phyloP scores from a whole-genome alignment of 2,329 filamentous ascomycete species.

The Fusarium sp. region DNA sequence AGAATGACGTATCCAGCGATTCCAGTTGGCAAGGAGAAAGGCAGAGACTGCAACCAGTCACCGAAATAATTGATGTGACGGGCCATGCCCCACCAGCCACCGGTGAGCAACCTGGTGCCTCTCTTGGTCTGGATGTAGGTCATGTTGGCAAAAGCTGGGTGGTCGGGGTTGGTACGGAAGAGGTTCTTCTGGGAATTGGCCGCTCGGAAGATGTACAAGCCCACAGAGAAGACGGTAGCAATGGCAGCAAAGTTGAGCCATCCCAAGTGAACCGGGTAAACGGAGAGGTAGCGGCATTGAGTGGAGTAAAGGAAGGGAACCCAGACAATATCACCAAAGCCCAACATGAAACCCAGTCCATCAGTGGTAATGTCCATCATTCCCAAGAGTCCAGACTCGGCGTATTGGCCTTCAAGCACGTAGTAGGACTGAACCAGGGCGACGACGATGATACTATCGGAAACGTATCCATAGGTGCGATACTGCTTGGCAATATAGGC shows the following conservation, averaged over 20 bases:
- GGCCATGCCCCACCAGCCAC: slow-evolving; percentile 91
- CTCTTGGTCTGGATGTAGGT: slow-evolving; percentile 84
- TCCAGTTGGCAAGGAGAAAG: slow-evolving; percentile 86
- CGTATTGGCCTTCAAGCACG: slow-evolving; percentile 83
- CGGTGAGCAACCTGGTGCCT: slow-evolving; percentile 81
- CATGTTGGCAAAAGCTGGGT: slow-evolving; percentile 79
- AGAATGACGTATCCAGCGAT: slow-evolving; percentile 81
- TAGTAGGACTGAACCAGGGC: slow-evolving; percentile 81
- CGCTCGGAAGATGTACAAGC: slow-evolving; percentile 87
- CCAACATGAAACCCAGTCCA: slow-evolving; percentile 92
- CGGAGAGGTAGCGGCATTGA: slow-evolving; percentile 83
- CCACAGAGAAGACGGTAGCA: slow-evolving; percentile 70
- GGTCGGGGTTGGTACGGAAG: slow-evolving; percentile 87
- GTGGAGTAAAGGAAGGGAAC: slow-evolving; percentile 87
- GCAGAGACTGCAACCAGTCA: slow-evolving; percentile 91
- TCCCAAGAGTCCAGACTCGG: slow-evolving; percentile 85
- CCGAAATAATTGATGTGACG: slow-evolving; percentile 95
- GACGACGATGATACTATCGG: slow-evolving; percentile 84
- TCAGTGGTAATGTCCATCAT: slow-evolving; percentile 93
- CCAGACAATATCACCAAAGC: slow-evolving; percentile 91
- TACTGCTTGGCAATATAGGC: slow-evolving; percentile 89
- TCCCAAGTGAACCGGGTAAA: slow-evolving; percentile 81
- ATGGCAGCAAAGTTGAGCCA: slow-evolving; percentile 70
- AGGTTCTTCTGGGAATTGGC: slow-evolving; percentile 92
- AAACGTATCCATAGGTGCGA: slow-evolving; percentile 80